phyloP scores from a whole-genome alignment of 2,329 filamentous ascomycete genomes.

The Fusarium sp. region DNA sequence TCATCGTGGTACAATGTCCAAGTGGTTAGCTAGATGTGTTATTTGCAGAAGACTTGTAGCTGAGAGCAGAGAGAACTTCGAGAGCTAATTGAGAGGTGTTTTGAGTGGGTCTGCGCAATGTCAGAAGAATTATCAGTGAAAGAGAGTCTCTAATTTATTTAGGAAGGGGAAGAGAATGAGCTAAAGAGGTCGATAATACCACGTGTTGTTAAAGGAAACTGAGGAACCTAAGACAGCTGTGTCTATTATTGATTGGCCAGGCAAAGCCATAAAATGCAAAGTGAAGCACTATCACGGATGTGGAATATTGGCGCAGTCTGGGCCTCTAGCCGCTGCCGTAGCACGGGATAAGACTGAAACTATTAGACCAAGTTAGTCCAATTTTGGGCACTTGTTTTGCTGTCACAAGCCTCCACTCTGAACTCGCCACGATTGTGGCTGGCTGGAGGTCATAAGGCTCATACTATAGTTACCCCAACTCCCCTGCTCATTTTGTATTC shows the following conservation, averaged over 20 bases:
- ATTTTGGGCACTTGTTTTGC: not conserved
- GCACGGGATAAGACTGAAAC: not conserved
- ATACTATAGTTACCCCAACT: too few species aligned
- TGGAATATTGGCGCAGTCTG: not conserved
- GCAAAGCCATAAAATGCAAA: not conserved
- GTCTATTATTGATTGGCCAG: not conserved
- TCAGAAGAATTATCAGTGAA: fast-evolving
- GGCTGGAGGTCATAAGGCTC: too few species aligned
- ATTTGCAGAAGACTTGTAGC: too few species aligned
- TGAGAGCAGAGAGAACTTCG: too few species aligned
- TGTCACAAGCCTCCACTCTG: too few species aligned
- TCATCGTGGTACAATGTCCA: too few species aligned
- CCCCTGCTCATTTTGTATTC: too few species aligned
- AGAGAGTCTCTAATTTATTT: not conserved
- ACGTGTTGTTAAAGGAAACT: not conserved
- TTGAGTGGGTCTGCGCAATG: fast-evolving
- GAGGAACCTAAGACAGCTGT: fast-evolving
- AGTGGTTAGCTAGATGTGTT: too few species aligned
- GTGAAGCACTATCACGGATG: not conserved
- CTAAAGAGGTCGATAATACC: not conserved
- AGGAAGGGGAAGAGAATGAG: too few species aligned
- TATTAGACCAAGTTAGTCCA: not conserved
- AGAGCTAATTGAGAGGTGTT: not conserved
- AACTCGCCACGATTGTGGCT: too few species aligned
- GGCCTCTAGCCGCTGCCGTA: too few species aligned